phyloP scores from a whole-genome alignment of 805 yeast genomes.

The Saturnispora ahearnii region DNA sequence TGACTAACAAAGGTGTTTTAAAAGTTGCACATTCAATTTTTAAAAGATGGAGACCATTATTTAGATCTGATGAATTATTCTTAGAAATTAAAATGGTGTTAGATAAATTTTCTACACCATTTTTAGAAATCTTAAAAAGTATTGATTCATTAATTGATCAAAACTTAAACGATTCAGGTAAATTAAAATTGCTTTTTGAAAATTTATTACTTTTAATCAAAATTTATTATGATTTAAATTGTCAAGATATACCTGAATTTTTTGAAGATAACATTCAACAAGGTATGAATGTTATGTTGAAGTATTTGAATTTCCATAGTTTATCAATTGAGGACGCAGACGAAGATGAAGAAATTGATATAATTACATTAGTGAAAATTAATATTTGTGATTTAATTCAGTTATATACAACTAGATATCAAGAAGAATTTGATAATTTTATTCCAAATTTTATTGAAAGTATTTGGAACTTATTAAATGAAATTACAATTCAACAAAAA shows the following conservation, averaged over 20 bases:
- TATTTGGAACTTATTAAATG: constrained; percentile 68
- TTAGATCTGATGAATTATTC: constrained; percentile 83
- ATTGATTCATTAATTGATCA: constrained; percentile 57
- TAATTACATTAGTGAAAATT: constrained; percentile 64
- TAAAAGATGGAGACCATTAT: constrained; percentile 93
- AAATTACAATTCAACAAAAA: constrained; percentile 60
- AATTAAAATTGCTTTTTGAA: constrained; percentile 52
- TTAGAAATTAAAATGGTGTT: constrained; percentile 81
- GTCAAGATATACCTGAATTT: constrained; percentile 97
- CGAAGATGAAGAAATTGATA: constrained; percentile 62
- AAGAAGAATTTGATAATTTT: constrained; percentile 78
- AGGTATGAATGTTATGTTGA: constrained; percentile 77
- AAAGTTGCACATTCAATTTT: constrained; percentile 93
- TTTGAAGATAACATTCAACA: constrained; percentile 79
- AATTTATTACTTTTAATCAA: constrained; percentile 65
- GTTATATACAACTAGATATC: constrained; percentile 82
- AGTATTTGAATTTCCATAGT: constrained; percentile 59
- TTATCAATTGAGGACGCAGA: constrained; percentile 45
- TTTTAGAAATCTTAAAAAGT: constrained; percentile 53
- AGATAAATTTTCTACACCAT: constrained; percentile 75
- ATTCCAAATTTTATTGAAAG: constrained; percentile 72
- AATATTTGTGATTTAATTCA: constrained; percentile 78
- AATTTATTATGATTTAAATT: constrained; percentile 85
- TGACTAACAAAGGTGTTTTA: constrained; percentile 74
- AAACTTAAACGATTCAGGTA: constrained; percentile 37